A percentile compares a stretch with the other conserved stretches of the same genome.
Conservation (phyloP, 78 protist genomes). For the Dictyostelium capitatum region DNA sequence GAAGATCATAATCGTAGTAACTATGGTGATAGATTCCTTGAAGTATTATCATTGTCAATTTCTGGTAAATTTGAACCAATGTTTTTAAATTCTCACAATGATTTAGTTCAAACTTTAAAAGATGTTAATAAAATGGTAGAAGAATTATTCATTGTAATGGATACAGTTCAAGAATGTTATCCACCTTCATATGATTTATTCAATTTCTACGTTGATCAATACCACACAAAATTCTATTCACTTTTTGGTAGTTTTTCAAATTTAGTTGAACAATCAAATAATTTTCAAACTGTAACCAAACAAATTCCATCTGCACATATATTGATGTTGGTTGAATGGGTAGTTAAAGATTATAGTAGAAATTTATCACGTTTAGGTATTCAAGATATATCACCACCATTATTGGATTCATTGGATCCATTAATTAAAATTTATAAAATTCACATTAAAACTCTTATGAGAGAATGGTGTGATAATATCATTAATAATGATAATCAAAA, state of each 20-base stretch:
- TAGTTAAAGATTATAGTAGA: constrained; percentile 49
- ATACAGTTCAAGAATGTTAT: constrained; percentile 50
- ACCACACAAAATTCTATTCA: constrained; percentile 59
- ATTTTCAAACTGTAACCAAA: constrained; percentile 3
- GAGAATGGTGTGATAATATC: constrained; percentile 70
- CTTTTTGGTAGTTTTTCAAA: constrained; percentile 66
- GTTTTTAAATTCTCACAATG: constrained; percentile 45
- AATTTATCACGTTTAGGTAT: constrained; percentile 63
- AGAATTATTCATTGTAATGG: constrained; percentile 53
- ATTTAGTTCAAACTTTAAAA: constrained; percentile 36
- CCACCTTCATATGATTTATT: constrained; percentile 66
- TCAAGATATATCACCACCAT: constrained; percentile 66
- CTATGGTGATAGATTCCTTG: constrained; percentile 67
- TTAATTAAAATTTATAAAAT: constrained; percentile 50
- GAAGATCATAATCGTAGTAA: constrained; percentile 19
- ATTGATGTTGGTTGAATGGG: constrained; percentile 76
- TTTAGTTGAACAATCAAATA: constrained; percentile 22
- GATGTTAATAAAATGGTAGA: constrained; percentile 74
- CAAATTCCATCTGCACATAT: constrained; percentile 62
- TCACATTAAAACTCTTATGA: constrained; percentile 52
- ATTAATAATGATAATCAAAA: constrained; percentile 53
- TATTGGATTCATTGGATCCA: constrained; percentile 66
- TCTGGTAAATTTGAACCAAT: constrained; percentile 59
- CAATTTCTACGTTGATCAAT: constrained; percentile 63
- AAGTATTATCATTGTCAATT: constrained; percentile 25